Evolutionary conservation across 495 filamentous ascomycete species (phyloP), one percentile per base, ranked within the genome.

Genomic region (Thozetella sp.): DNA sequence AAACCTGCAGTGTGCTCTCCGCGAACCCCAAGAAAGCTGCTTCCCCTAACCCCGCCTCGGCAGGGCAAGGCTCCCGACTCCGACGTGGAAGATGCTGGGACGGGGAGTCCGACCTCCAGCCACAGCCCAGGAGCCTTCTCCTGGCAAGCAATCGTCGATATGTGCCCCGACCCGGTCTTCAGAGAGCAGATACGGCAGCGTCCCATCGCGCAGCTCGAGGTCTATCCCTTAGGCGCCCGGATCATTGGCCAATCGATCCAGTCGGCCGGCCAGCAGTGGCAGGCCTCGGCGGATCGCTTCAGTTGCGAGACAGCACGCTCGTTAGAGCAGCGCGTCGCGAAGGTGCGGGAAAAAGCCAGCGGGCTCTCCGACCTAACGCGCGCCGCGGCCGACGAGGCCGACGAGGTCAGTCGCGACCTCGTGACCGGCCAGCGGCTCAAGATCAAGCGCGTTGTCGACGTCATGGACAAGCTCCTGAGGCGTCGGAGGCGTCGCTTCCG

Each of bases 391-490:
- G 89, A 94, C 64, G 89, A 91, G 56, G 93, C 91, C 0, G 91
- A 95, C 63, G 81, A 86, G 25, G 83, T 93, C 11, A 86, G 81
- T 58, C 84, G 85, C 11, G 88, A 93, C 60, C 77, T 97, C 22
- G 88, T 88, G 13, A 90, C 86, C 1, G 86, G 82, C 9, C 88
- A 90, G 62, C 87, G 91, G 1, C 78, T 96, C 19, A 83, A 87
- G 22, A 85, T 94, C 24, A 96, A 95, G 72, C 80, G 85, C 51
- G 80, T 95, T 48, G 86, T 85, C 53, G 92, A 97, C 63, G 82
- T 82, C 10, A 89, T 97, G 53, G 89, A 96, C 58, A 82, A 79
- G 65, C 84, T 96, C 76, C 78, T 91, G 26, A 76, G 89, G 58
- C 67, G 80, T 52, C 77, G 92, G 27, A 77, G 90, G 51, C 74